phyloP scores from a whole-genome alignment of 2,329 filamentous ascomycete genomes.

The Ophiostoma quercus region DNA sequence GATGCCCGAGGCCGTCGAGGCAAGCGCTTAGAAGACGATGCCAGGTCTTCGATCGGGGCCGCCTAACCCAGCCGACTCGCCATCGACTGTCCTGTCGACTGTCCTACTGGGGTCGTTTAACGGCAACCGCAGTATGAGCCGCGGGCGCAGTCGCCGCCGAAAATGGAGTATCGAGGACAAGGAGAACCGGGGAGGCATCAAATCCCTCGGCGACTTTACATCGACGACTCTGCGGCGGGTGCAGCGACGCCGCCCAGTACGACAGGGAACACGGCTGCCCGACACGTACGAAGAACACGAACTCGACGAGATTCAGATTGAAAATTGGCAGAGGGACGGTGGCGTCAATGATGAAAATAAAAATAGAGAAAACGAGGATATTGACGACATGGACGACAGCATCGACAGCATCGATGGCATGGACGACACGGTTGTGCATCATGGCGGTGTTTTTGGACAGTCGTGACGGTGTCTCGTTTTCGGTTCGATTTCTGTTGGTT shows the following conservation, averaged over 20 bases:
- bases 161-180: neutral
- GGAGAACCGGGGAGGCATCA: neutral
- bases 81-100: conserved; percentile 32
- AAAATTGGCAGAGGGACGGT: neutral
- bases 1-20: conserved; percentile 36
- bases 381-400: neutral
- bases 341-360: conserved; percentile 1
- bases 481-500: neutral
- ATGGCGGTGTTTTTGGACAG: neutral
- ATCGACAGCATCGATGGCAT: neutral
- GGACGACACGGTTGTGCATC: neutral
- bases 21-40: conserved; percentile 36
- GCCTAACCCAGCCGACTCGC: conserved; percentile 28
- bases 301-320: neutral
- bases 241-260: neutral
- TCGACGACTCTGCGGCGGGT: conserved; percentile 13
- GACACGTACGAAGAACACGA: neutral
- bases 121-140: conserved; percentile 21
- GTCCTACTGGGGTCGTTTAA: conserved; percentile 29
- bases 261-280: neutral
- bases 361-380: neutral
- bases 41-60: conserved; percentile 25
- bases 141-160: conserved; percentile 16
- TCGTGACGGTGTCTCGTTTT: neutral
- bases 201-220: conserved; percentile 1